phyloP scores from a whole-genome alignment of 345 rosid genomes.

The Gossypium herbaceum region DNA sequence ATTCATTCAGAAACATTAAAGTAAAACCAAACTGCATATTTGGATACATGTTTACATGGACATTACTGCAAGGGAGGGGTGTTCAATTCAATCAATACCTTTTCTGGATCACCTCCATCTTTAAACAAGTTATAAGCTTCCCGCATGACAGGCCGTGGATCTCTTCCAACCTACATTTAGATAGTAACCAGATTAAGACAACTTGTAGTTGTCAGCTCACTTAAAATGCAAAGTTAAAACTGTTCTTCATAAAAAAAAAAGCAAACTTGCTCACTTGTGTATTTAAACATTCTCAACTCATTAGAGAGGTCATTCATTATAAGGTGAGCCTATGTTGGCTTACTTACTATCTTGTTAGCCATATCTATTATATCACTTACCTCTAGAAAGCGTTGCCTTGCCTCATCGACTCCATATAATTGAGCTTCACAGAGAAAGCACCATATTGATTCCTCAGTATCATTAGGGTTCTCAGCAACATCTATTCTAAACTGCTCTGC shows the following conservation, averaged over 20 bases:
- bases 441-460: slow-evolving; percentile 94
- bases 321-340: not conserved
- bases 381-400: slow-evolving; percentile 64
- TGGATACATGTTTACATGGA: not conserved
- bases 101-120: slow-evolving; percentile 83
- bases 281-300: not conserved
- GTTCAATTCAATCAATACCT: slow-evolving; percentile 35
- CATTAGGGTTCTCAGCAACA: slow-evolving; percentile 89
- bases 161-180: slow-evolving; percentile 76
- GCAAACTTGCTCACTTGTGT: not conserved
- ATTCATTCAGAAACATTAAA: not conserved
- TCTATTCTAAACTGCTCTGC: slow-evolving; percentile 88
- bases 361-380: slow-evolving; percentile 26
- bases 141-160: slow-evolving; percentile 76
- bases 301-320: not conserved
- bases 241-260: too few relatives aligned
- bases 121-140: slow-evolving; percentile 75
- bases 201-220: not conserved
- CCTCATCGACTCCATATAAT: slow-evolving; percentile 56
- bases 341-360: not conserved
- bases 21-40: not conserved
- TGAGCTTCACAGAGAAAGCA: slow-evolving; percentile 83
- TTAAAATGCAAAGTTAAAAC: not conserved
- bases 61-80: not conserved
- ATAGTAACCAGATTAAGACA: not conserved